These are phyloP conservation scores for Suhomyces kunorum DNA, from an alignment of 1,139 yeast genomes.

Conservation along the genomic window DNA sequence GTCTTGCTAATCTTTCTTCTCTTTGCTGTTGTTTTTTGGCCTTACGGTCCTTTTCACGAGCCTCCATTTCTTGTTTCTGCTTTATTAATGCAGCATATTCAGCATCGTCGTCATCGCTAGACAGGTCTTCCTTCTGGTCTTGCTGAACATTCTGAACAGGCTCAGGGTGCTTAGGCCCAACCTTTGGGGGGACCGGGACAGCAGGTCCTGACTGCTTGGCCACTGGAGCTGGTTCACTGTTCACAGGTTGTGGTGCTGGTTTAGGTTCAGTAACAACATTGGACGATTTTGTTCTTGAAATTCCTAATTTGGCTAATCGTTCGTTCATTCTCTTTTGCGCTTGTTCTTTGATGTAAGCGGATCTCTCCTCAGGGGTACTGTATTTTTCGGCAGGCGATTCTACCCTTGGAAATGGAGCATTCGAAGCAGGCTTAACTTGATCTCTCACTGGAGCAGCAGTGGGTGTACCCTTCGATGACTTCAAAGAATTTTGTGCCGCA, in stretches of 20 bases:
- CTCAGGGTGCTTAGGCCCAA: background rate
- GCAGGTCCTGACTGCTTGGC: background rate
- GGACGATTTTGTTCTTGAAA: constrained; percentile 42
- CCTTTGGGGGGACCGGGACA: background rate
- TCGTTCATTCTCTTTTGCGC: constrained; percentile 91
- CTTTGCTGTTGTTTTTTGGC: constrained; percentile 51
- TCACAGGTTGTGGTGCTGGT: background rate
- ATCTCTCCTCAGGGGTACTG: constrained; percentile 61
- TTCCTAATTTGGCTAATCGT: constrained; percentile 82
- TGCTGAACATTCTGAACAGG: background rate
- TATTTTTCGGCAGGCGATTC: constrained; percentile 20
- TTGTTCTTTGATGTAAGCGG: constrained; percentile 84
- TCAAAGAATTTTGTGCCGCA: background rate
- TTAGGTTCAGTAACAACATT: background rate
- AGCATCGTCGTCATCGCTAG: constrained; percentile 46
- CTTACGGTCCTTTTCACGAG: constrained; percentile 48
- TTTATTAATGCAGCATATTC: constrained; percentile 49
- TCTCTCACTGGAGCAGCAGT: too few relatives aligned
- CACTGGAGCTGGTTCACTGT: background rate
- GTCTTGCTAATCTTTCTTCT: constrained; percentile 60
- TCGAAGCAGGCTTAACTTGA: constrained; percentile 2
- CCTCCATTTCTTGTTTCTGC: constrained; percentile 52
- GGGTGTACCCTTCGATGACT: too few relatives aligned
- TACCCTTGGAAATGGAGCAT: constrained; percentile 13
- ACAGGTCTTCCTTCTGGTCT: constrained; percentile 19